Evolutionary conservation across 495 filamentous ascomycete species (phyloP).

Genomic region (Aspergillus haitiensis): DNA sequence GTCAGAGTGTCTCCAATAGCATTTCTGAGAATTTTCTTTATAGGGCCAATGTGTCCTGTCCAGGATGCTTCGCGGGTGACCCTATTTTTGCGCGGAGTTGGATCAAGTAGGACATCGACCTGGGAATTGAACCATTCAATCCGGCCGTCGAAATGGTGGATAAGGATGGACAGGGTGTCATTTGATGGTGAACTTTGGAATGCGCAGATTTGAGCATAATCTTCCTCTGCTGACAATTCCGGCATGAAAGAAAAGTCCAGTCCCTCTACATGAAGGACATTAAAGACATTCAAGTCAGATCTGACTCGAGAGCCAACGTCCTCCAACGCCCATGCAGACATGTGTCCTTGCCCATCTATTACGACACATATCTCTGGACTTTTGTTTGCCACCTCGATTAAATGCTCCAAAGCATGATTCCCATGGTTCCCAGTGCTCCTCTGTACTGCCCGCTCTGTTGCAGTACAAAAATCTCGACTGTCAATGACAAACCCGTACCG

Average conservation of each 20-base stretch:
- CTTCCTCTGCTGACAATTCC: conserved; percentile 40
- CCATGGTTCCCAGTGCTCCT: conserved; percentile 58
- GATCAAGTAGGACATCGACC: conserved; percentile 80
- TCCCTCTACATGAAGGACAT: conserved; percentile 78
- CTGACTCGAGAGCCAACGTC: conserved; percentile 75
- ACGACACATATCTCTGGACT: conserved; percentile 86
- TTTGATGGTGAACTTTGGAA: conserved; percentile 63
- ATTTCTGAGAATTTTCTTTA: conserved; percentile 84
- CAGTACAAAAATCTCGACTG: conserved; percentile 73
- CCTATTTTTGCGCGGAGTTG: conserved; percentile 63
- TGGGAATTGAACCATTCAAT: conserved; percentile 79
- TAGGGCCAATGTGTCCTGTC: conserved; percentile 79
- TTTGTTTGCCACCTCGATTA: conserved; percentile 82
- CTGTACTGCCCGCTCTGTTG: conserved; percentile 74
- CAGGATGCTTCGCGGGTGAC: conserved; percentile 61
- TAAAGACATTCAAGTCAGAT: conserved; percentile 74
- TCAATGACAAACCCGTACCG: conserved; percentile 84
- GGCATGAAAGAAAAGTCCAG: conserved; percentile 64
- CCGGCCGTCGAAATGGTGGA: conserved; percentile 84
- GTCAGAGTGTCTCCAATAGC: conserved; percentile 75
- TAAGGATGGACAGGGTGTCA: conserved; percentile 69
- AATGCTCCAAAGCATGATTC: conserved; percentile 72
- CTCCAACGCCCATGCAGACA: conserved; percentile 95
- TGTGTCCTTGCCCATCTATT: conserved; percentile 77
- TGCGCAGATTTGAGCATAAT: conserved; percentile 69